These are phyloP conservation scores for Vicia villosa DNA, from an alignment of 306 rosid genomes.

Conservation along the genomic window DNA sequence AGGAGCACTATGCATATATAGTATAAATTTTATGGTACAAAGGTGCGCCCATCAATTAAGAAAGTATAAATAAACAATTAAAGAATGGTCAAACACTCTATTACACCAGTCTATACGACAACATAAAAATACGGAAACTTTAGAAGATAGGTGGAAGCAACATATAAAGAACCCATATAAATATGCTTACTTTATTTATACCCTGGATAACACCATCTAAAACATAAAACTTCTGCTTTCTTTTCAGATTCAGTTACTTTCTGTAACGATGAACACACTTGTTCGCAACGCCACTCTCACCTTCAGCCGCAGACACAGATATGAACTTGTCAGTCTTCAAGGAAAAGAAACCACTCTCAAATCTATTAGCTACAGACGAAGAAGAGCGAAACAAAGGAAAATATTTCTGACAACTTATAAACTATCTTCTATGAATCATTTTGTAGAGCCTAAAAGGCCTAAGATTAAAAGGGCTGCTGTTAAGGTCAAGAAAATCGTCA, in stretches of 20 bases:
- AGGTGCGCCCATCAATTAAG: constrained; percentile 48
- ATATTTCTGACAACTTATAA: constrained; percentile 62
- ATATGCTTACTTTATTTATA: neutral
- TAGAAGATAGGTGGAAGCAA: neutral
- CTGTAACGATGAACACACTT: constrained; percentile 44
- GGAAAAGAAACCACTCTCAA: constrained; percentile 26
- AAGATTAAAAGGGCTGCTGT: constrained; percentile 45
- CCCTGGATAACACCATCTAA: neutral
- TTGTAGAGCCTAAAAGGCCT: constrained; percentile 26
- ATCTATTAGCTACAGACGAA: constrained; percentile 51
- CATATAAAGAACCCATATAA: neutral
- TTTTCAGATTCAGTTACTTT: neutral
- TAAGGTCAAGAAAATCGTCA: constrained; percentile 55
- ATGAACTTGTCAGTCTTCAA: constrained; percentile 46
- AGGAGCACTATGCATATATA: too few relatives aligned
- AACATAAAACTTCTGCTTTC: neutral
- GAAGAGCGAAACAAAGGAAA: constrained; percentile 60
- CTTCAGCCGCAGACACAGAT: constrained; percentile 50
- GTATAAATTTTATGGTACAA: too few relatives aligned
- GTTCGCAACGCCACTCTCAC: constrained; percentile 49
- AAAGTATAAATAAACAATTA: neutral
- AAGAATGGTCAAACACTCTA: constrained; percentile 37
- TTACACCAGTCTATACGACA: constrained; percentile 14
- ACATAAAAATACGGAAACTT: neutral
- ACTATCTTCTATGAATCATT: constrained; percentile 42